Evolutionary conservation across 495 filamentous ascomycete species (phyloP).

Genomic region (Lasiosphaeria hispida): DNA sequence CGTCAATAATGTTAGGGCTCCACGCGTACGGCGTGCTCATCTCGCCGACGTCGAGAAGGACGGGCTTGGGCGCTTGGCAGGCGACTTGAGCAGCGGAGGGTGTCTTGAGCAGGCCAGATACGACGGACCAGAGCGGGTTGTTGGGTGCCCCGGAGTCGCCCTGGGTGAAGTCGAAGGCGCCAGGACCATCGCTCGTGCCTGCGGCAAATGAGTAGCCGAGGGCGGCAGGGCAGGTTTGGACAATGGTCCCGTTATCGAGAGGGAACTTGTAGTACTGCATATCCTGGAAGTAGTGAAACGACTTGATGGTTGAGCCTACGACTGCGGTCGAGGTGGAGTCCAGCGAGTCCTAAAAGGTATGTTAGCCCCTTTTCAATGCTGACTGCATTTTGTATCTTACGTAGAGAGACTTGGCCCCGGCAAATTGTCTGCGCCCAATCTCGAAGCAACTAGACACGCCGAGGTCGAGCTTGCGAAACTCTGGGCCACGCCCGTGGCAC

Average conservation of each 20-base stretch:
- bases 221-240: conserved; percentile 82
- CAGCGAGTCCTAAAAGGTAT: conserved; percentile 30
- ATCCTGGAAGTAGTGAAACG: conserved; percentile 69
- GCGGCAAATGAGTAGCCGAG: conserved; percentile 93
- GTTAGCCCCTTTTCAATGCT: conserved; percentile 4
- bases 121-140: conserved; percentile 81
- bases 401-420: conserved; percentile 61
- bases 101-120: conserved; percentile 64
- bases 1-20: conserved; percentile 88
- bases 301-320: conserved; percentile 52
- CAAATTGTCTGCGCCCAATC: conserved; percentile 66
- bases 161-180: conserved; percentile 91
- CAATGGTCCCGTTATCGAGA: conserved; percentile 68
- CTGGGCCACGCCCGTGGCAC: conserved; percentile 82
- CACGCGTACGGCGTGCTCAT: conserved; percentile 76
- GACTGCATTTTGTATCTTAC: conserved; percentile 31
- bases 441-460: conserved; percentile 73
- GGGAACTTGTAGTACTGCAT: conserved; percentile 60
- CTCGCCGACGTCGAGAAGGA: conserved; percentile 87
- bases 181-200: conserved; percentile 89
- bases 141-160: conserved; percentile 67
- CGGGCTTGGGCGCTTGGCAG: conserved; percentile 83
- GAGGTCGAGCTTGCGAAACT: conserved; percentile 66
- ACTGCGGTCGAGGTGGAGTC: conserved; percentile 45
- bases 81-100: conserved; percentile 68